Evolutionary conservation across 768 basidiomycete genomes (phyloP).

Genomic region (Hypholoma sublateritium): DNA sequence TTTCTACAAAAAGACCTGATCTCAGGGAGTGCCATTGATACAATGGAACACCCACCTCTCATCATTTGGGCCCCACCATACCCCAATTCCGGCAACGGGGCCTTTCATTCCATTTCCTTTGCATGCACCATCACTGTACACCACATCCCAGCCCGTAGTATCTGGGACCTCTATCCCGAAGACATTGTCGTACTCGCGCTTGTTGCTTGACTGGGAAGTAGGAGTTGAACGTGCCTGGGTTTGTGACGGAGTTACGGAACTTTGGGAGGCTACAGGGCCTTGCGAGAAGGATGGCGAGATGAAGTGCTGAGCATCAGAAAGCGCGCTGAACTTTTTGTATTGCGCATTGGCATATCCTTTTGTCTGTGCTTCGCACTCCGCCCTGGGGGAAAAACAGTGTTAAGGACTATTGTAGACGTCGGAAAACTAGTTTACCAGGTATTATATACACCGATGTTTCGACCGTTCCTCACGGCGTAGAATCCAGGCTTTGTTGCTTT

Average conservation of each 20-base stretch:
- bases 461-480: conserved; percentile 76
- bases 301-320: conserved; percentile 60
- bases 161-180: conserved; percentile 26
- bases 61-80: conserved; percentile 82
- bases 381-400: conserved; percentile 45
- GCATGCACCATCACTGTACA: conserved; percentile 89
- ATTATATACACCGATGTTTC: conserved; percentile 60
- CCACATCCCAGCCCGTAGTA: conserved; percentile 43
- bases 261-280: neutral
- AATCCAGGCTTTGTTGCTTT: conserved; percentile 43
- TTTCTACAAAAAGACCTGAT: conserved; percentile 48
- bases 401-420: conserved; percentile 2
- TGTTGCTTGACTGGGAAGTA: neutral
- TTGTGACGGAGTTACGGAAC: neutral
- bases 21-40: no score
- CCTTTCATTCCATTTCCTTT: conserved; percentile 72
- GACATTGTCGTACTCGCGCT: neutral
- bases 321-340: conserved; percentile 66
- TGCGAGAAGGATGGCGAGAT: conserved; percentile 23
- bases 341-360: conserved; percentile 60
- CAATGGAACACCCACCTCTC: conserved; percentile 40
- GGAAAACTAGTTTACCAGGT: conserved; percentile 52
- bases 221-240: neutral
- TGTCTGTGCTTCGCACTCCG: conserved; percentile 68
- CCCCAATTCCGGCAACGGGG: conserved; percentile 79